Base-by-base conservation (phyloP, 2,329 filamentous ascomycete species). In the Colletotrichum musicola region DNA sequence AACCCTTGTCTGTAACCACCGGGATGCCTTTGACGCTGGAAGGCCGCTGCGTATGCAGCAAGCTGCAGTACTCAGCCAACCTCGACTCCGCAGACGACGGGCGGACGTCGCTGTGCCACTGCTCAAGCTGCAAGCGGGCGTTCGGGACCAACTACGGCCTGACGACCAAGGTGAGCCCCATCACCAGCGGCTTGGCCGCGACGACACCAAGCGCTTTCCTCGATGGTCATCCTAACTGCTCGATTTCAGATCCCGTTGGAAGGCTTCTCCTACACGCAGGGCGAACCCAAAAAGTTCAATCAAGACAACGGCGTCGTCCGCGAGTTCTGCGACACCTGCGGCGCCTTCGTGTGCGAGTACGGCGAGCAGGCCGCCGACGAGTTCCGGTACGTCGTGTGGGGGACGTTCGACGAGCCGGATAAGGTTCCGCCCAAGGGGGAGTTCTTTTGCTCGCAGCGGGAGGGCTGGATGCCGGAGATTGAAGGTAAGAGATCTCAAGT, bases 341-440 rank as follows among this genome's bases (percentile, higher is more conserved):
- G 76, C 6, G 75, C 73, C 2, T 79, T 74, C 60, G 73, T 76
- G n/a, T 78, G 77, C 69, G 77, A 79, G 54, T 78, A 78, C 49
- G 77, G 77, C 30, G 56, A 65, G 56, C 47, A 53, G 47, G 62
- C 85, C 10, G 82, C 81, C 18, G 82, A 85, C 47, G 78, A 78
- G 71, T 81, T 81, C 62, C 76, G 78, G n/a, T 83, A 82, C 57
- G 72, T 83, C 30, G 77, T 82, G 69, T 82, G 80, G 74, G 85
- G 86, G 1, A 84, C 84, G 0, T 75, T 88, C 4, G 85, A 88
- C 64, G 78, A 85, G 20, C 82, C 82, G 0, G 82, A 84, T 14
- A 78, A 75, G 58, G 74, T 87, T 10, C 82, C 84, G 6, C 85
- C 85, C 0, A 87, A 86, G 72, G 85, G 85, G 0, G 85, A 88